A percentile compares a stretch with the other conserved stretches of the same genome.
Conservation (phyloP, 371 early-diverging fungal species). For the Mortierella sp. region DNA sequence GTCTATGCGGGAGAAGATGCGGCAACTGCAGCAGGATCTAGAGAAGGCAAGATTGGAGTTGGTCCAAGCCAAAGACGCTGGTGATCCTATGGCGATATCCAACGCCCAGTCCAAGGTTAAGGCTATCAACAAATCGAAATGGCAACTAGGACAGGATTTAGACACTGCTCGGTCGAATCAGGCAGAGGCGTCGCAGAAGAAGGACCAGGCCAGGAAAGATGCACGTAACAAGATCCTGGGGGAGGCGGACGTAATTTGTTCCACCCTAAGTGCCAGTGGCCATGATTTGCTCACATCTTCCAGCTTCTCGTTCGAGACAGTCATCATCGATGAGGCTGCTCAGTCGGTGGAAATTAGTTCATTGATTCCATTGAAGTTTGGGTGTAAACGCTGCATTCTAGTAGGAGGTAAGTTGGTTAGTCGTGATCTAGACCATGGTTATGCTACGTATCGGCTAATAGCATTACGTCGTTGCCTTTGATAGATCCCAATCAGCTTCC, state of each 20-base stretch:
- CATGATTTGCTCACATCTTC: constrained; percentile 82
- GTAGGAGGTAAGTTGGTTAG: constrained; percentile 81
- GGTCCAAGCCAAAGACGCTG: constrained; percentile 65
- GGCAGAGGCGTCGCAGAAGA: constrained; percentile 46
- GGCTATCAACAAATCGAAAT: constrained; percentile 41
- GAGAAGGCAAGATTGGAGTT: constrained; percentile 63
- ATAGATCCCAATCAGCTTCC: constrained; percentile 97
- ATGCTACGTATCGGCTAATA: not conserved
- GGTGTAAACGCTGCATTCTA: constrained; percentile 86
- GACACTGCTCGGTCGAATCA: constrained; percentile 51
- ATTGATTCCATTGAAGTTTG: constrained; percentile 92
- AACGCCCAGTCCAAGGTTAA: constrained; percentile 45
- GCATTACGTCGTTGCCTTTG: not conserved
- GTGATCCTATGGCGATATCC: constrained; percentile 38
- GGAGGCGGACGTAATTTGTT: constrained; percentile 81
- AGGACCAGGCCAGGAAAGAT: constrained; percentile 63
- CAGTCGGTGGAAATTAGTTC: constrained; percentile 94
- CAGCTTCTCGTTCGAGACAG: constrained; percentile 77
- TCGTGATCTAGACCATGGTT: not conserved
- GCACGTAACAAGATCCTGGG: constrained; percentile 78
- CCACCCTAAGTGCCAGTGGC: constrained; percentile 90
- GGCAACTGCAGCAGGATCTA: constrained; percentile 47
- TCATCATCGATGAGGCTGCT: constrained; percentile 98
- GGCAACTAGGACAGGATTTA: constrained; percentile 48
- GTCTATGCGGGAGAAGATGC: constrained; percentile 39